phyloP scores from a whole-genome alignment of 2,329 filamentous ascomycete genomes.

The Achaetomium macrosporum region DNA sequence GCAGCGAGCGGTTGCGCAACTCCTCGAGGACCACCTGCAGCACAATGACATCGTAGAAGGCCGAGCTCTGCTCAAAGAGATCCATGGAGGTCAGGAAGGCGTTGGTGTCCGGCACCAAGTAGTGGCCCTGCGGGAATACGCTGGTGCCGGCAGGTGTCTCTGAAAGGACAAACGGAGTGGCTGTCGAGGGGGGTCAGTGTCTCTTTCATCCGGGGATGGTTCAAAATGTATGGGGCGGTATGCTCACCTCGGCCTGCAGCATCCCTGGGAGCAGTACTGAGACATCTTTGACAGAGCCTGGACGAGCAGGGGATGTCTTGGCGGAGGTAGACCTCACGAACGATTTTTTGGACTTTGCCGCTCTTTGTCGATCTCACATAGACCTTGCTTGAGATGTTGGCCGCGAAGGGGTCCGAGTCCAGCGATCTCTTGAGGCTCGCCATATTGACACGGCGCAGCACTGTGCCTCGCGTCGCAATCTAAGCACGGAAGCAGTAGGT shows the following conservation, averaged over 20 bases:
- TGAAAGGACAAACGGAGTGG: slow-evolving; percentile 78
- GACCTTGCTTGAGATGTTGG: slow-evolving; percentile 88
- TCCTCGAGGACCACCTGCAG: slow-evolving; percentile 96
- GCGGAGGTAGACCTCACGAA: slow-evolving; percentile 90
- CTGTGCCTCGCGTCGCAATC: not conserved
- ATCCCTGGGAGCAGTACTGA: slow-evolving; percentile 68
- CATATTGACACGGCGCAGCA: slow-evolving; percentile 38
- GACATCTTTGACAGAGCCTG: slow-evolving; percentile 72
- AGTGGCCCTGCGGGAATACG: slow-evolving; percentile 79
- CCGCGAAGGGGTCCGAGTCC: slow-evolving; percentile 48
- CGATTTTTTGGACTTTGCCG: slow-evolving; percentile 98
- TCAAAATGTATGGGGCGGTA: not conserved
- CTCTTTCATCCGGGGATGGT: not conserved
- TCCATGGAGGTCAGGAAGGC: slow-evolving; percentile 95
- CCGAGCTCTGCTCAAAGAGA: slow-evolving; percentile 83
- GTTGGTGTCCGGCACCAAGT: slow-evolving; percentile 94
- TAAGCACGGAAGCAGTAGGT: too few relatives aligned
- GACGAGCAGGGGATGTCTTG: slow-evolving; percentile 98
- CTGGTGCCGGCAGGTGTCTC: slow-evolving; percentile 81
- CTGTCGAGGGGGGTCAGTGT: slow-evolving; percentile 39
- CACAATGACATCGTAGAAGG: slow-evolving; percentile 95
- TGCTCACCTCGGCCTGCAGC: slow-evolving; percentile 67
- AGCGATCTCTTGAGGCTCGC: slow-evolving; percentile 58
- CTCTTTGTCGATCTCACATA: slow-evolving; percentile 92
- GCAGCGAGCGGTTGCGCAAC: slow-evolving; percentile 85